A percentile compares a stretch with the other conserved stretches of the same genome.
phyloP scores from a whole-genome alignment of 495 filamentous ascomycete species.

The Daldinia vernicosa region DNA sequence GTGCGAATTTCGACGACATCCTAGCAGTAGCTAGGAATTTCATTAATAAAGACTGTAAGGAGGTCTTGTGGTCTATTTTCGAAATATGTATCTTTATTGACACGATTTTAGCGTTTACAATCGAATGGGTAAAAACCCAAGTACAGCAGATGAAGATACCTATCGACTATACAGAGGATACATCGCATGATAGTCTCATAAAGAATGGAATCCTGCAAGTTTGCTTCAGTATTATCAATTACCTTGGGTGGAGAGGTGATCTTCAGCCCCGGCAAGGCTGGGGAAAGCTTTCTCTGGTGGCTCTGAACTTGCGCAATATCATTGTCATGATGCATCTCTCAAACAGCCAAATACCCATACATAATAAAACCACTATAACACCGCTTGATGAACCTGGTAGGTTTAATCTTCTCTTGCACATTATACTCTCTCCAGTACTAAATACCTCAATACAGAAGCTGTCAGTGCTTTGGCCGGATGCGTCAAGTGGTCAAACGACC shows the following conservation, averaged over 20 bases:
- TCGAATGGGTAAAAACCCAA: conserved; percentile 67
- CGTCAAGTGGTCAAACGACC: conserved; percentile 71
- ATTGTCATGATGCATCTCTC: conserved; percentile 72
- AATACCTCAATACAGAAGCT: conserved; percentile 51
- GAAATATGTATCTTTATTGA: conserved; percentile 37
- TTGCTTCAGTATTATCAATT: conserved; percentile 74
- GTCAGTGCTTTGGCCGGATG: conserved; percentile 65
- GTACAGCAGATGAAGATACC: conserved; percentile 71
- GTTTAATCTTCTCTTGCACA: conserved; percentile 21
- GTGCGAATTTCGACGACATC: conserved; percentile 74
- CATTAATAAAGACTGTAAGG: conserved; percentile 49
- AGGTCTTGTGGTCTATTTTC: not conserved
- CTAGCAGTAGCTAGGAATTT: conserved; percentile 70
- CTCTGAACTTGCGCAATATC: conserved; percentile 75
- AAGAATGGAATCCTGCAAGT: conserved; percentile 71
- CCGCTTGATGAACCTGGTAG: conserved; percentile 73
- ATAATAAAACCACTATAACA: conserved; percentile 52
- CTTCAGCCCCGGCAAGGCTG: conserved; percentile 65
- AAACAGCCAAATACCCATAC: conserved; percentile 50
- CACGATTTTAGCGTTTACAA: conserved; percentile 54
- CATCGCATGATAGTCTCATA: conserved; percentile 74
- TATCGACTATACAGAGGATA: conserved; percentile 74
- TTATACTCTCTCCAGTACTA: not conserved
- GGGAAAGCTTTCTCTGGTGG: conserved; percentile 77
- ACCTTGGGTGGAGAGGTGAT: conserved; percentile 71